Evolutionary conservation across 805 yeast genomes (phyloP).

Genomic region (Wickerhamiella nectarea): DNA sequence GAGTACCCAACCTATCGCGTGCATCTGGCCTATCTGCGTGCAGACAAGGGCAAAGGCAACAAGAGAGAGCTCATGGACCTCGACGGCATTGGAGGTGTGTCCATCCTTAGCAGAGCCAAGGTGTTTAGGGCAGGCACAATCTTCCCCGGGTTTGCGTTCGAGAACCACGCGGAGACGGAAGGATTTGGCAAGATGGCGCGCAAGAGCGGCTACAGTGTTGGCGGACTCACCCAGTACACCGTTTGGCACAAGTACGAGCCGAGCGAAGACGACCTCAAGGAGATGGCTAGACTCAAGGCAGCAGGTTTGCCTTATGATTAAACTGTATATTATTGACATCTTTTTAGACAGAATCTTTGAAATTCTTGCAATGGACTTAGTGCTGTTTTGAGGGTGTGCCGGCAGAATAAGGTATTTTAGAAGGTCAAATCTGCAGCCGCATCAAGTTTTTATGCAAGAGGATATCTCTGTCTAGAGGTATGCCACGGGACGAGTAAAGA

Average conservation of each 20-base stretch:
- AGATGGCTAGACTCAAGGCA: conserved; percentile 32
- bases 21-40: conserved; percentile 86
- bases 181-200: conserved; percentile 88
- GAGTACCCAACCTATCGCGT: conserved; percentile 98
- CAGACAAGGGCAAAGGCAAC: conserved; percentile 88
- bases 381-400: too few relatives aligned
- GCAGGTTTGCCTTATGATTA: conserved; percentile 22
- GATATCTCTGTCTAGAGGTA: too few relatives aligned
- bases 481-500: too few relatives aligned
- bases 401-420: too few relatives aligned
- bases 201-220: conserved; percentile 74
- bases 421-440: too few relatives aligned
- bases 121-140: conserved; percentile 83
- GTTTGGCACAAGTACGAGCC: conserved; percentile 98
- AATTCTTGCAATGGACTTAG: too few relatives aligned
- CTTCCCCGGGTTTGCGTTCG: conserved; percentile 93
- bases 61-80: conserved; percentile 62
- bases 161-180: conserved; percentile 95
- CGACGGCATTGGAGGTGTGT: conserved; percentile 97
- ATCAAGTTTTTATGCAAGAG: too few relatives aligned
- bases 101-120: conserved; percentile 72
- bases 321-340: too few relatives aligned
- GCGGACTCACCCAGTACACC: conserved; percentile 90
- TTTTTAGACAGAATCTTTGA: too few relatives aligned
- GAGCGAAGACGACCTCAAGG: conserved; percentile 77